Evolutionary conservation across 2,329 filamentous ascomycete species (phyloP).

Genomic region (Aspergillus pseudoglaucus): DNA sequence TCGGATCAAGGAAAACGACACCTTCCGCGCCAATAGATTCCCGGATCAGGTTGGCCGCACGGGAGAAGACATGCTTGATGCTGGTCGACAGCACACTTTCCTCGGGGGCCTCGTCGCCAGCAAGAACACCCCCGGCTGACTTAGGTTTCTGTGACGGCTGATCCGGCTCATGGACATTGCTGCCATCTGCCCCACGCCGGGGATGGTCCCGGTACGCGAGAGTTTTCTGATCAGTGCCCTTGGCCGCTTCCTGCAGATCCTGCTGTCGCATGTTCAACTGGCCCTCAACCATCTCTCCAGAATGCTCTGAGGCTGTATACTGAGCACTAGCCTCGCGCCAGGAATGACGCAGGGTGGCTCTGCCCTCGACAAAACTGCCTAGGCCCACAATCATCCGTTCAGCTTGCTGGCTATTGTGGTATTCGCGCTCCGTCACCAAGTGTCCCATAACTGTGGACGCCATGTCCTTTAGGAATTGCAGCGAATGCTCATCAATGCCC

Average conservation of each 20-base stretch:
- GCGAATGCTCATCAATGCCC: conserved; percentile 23
- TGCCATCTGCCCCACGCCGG: background rate
- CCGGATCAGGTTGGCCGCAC: conserved; percentile 40
- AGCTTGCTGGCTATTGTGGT: conserved; percentile 47
- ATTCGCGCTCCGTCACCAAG: conserved; percentile 48
- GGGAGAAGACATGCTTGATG: conserved; percentile 32
- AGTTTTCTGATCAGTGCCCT: background rate
- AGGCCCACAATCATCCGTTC: conserved; percentile 53
- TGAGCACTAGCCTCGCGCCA: conserved; percentile 15
- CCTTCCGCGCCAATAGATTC: conserved; percentile 39
- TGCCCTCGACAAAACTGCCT: conserved; percentile 46
- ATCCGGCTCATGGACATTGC: too few relatives aligned
- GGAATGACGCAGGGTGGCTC: conserved; percentile 21
- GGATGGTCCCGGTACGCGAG: background rate
- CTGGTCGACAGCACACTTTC: conserved; percentile 6
- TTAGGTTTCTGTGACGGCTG: background rate
- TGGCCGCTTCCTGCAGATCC: conserved; percentile 1
- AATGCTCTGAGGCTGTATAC: conserved; percentile 5
- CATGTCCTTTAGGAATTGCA: conserved; percentile 54
- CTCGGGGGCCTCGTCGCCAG: background rate
- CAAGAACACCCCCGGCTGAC: background rate
- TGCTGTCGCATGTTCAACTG: conserved; percentile 18
- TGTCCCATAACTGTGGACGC: conserved; percentile 52
- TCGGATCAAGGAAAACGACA: conserved; percentile 25
- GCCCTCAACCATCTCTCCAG: conserved; percentile 8